A percentile compares a stretch with the other conserved stretches of the same genome.
Conservation (phyloP, 2,329 filamentous ascomycete species). For the Dactylellina drechsleri region DNA sequence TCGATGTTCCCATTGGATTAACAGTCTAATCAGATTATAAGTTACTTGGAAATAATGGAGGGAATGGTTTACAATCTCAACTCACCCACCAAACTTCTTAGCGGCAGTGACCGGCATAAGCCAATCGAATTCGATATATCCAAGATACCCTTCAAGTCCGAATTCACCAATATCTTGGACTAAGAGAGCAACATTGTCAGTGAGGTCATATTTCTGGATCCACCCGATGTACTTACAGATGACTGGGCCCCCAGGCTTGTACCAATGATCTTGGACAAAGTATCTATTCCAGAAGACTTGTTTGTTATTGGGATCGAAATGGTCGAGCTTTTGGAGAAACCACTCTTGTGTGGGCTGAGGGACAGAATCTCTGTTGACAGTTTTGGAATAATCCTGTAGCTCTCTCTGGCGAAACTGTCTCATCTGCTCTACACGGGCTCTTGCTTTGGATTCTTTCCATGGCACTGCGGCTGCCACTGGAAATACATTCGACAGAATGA, state of each 20-base stretch:
- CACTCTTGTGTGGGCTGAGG: slow-evolving; percentile 19
- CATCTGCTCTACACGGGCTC: slow-evolving; percentile 12
- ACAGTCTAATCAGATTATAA: slow-evolving; percentile 29
- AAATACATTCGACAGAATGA: slow-evolving; percentile 18
- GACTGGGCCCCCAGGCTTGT: slow-evolving; percentile 56
- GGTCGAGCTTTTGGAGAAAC: slow-evolving; percentile 55
- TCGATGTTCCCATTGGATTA: slow-evolving; percentile 58
- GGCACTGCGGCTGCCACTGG: slow-evolving; percentile 2
- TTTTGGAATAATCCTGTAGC: not conserved
- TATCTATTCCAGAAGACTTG: slow-evolving; percentile 55
- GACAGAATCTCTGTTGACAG: not conserved
- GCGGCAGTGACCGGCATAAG: slow-evolving; percentile 48
- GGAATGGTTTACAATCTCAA: not conserved
- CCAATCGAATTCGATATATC: slow-evolving; percentile 26
- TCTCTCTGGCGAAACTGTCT: slow-evolving; percentile 8
- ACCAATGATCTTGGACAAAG: slow-evolving; percentile 57
- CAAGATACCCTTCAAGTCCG: slow-evolving; percentile 26
- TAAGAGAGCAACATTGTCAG: slow-evolving; percentile 10
- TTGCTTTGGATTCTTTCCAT: slow-evolving; percentile 32
- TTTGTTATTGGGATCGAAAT: slow-evolving; percentile 44
- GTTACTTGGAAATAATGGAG: not conserved
- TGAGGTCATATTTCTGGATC: not conserved
- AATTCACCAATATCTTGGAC: slow-evolving; percentile 57
- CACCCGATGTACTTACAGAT: slow-evolving; percentile 49
- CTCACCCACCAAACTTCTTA: slow-evolving; percentile 50